phyloP scores from a whole-genome alignment of 176 grass and related monocot genomes.

The Rhynchospora breviuscula region DNA sequence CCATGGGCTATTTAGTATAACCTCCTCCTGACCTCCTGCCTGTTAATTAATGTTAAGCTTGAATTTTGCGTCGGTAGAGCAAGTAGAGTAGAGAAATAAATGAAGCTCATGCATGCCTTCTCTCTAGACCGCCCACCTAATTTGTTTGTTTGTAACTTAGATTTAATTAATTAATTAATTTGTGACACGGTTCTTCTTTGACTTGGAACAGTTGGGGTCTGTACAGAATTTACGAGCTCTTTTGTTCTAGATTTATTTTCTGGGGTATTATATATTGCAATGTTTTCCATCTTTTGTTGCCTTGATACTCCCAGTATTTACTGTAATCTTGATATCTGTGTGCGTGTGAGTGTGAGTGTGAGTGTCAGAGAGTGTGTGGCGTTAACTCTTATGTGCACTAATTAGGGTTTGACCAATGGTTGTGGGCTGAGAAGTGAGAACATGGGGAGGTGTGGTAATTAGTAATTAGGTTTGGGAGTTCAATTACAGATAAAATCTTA shows the following conservation, averaged over 20 bases:
- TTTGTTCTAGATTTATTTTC: neutral
- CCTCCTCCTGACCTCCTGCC: neutral
- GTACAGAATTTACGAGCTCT: neutral
- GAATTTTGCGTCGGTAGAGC: constrained; percentile 24
- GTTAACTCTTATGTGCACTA: neutral
- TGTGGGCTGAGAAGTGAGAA: neutral
- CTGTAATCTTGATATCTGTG: neutral
- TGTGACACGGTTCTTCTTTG: neutral
- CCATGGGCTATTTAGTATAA: constrained; percentile 17
- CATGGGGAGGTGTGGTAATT: neutral
- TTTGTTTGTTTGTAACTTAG: constrained; percentile 7
- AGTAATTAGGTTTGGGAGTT: neutral
- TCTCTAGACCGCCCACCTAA: neutral
- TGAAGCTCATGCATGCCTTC: neutral
- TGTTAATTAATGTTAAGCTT: neutral
- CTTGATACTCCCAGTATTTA: neutral
- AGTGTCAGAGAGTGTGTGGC: constrained; percentile 4
- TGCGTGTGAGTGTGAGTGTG: constrained; percentile 9
- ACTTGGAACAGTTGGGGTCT: constrained; percentile 3
- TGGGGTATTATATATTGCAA: neutral
- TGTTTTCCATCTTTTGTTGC: neutral
- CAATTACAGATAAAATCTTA: neutral
- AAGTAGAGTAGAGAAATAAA: constrained; percentile 8
- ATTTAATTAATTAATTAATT: constrained; percentile 23
- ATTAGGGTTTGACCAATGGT: neutral